Evolutionary conservation across 441 rosid genomes (phyloP), one percentile per base, ranked within the genome.

Genomic region (Caryocar brasiliense): DNA sequence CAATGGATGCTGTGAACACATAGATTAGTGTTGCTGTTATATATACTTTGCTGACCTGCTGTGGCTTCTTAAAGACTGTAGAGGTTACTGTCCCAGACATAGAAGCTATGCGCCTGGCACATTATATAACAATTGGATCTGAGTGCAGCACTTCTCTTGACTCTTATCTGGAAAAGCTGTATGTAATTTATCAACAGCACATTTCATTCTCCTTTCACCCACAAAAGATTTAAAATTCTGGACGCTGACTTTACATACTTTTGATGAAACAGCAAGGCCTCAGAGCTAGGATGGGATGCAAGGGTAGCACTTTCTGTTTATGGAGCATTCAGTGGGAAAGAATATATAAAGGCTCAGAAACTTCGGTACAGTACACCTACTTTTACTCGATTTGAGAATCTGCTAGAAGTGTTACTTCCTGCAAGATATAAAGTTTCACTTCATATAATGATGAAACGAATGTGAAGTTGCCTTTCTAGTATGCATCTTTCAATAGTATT

Each of bases 21-120:
- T n/a, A 20, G 6, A 11, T 3, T 32, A 8, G 2, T 15, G 34
- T 36, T 6, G 8, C 10, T 13, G 6, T 18, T 50, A 3, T 27
- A 32, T 28, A 33, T 40, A 40, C 41, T 40, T 19, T 54, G 54
- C 66, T 59, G 45, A 59, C 27, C 10, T 17, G n/a, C 22, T 28
- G 15, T 3, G 21, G 5, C 5, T 8, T 40, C 25, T 49, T 17
- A 18, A 27, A 81, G 88, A 73, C 71, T 33, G 61, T 77, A 44
- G 81, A 80, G 57, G 86, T 84, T 50, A 79, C 84, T 0, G 61
- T 84, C 71, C 94, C 94, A 5, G 89, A 77, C 6, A 77, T 84
- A 53, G 89, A 84, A 59, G 69, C 64, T 11, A 84, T 84, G 94
- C 70, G 83, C 7, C 68, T 84, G 4, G 86, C 94, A 28, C 89